Evolutionary conservation across 1,284 basidiomycete genomes (phyloP).

Genomic region (Austropuccinia psidii): DNA sequence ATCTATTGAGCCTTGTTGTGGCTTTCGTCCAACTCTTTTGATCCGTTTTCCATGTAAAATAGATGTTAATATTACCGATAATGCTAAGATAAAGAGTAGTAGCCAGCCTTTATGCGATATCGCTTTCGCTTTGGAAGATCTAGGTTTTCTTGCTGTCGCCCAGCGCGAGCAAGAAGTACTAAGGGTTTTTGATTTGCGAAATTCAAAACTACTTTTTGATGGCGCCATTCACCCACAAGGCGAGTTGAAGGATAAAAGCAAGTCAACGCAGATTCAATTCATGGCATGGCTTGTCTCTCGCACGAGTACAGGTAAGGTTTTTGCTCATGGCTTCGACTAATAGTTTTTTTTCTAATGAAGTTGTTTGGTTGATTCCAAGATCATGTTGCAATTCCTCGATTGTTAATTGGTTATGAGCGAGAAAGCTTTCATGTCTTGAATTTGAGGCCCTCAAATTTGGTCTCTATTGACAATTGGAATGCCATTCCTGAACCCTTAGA

Average conservation of each 20-base stretch:
- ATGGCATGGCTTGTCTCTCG: conserved; percentile 17
- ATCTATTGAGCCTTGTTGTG: too few species aligned
- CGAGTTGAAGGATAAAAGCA: conserved; percentile 4
- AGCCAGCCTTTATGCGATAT: background rate
- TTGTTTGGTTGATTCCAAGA: background rate
- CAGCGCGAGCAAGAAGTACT: conserved; percentile 4
- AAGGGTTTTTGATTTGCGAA: conserved; percentile 30
- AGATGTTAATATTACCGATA: background rate
- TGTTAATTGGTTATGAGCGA: conserved; percentile 15
- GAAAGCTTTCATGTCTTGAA: conserved; percentile 14
- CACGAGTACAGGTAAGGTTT: conserved; percentile 8
- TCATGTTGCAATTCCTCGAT: conserved; percentile 15
- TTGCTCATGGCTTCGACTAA: background rate
- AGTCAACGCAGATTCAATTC: conserved; percentile 2
- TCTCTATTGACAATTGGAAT: conserved; percentile 32
- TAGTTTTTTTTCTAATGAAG: background rate
- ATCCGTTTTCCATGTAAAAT: background rate
- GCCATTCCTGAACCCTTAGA: background rate
- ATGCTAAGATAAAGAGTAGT: background rate
- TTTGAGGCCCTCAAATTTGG: conserved; percentile 24
- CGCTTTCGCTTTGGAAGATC: background rate
- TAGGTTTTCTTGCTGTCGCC: conserved; percentile 29
- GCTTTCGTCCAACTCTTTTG: conserved; percentile 8
- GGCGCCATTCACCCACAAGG: conserved; percentile 3
- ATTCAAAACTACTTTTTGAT: conserved; percentile 17